These are phyloP conservation scores for Fraxinus quadrangulata DNA, from an alignment of 257 asterid species.

Conservation along the genomic window DNA sequence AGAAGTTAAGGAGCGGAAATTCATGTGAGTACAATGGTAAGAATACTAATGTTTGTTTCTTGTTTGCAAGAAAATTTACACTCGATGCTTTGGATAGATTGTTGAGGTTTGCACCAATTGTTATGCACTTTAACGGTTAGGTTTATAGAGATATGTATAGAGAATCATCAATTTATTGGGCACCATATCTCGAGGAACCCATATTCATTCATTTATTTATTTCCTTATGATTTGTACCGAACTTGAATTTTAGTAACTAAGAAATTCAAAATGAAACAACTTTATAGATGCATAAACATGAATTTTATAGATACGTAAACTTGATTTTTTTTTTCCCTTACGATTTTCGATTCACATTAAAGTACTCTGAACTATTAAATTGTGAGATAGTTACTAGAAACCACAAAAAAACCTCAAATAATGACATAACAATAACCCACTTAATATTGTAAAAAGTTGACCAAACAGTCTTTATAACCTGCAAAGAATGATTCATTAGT, in stretches of 20 bases:
- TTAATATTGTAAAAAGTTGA: too few relatives aligned
- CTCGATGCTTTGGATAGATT: constrained; percentile 59
- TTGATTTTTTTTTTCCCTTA: too few relatives aligned
- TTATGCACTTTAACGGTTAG: constrained; percentile 64
- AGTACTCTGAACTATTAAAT: background rate
- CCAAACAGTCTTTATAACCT: too few relatives aligned
- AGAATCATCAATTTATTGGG: constrained; percentile 1
- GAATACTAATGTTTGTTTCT: constrained; percentile 47
- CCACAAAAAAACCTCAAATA: background rate
- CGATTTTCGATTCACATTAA: too few relatives aligned
- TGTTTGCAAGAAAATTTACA: constrained; percentile 86
- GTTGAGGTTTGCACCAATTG: constrained; percentile 63
- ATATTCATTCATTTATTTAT: constrained; percentile 26
- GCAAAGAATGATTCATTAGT: too few relatives aligned
- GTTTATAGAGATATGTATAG: background rate
- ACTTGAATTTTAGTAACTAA: background rate
- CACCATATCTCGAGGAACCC: background rate
- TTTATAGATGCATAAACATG: too few relatives aligned
- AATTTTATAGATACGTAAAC: too few relatives aligned
- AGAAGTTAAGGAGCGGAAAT: constrained; percentile 49
- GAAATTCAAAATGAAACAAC: background rate
- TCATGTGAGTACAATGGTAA: constrained; percentile 71
- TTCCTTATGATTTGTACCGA: background rate
- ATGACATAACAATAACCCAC: too few relatives aligned
- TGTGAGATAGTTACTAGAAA: too few relatives aligned